Evolutionary conservation across 192 early-diverging fungal genomes (phyloP).

Genomic region (Glomus cerebriforme): DNA sequence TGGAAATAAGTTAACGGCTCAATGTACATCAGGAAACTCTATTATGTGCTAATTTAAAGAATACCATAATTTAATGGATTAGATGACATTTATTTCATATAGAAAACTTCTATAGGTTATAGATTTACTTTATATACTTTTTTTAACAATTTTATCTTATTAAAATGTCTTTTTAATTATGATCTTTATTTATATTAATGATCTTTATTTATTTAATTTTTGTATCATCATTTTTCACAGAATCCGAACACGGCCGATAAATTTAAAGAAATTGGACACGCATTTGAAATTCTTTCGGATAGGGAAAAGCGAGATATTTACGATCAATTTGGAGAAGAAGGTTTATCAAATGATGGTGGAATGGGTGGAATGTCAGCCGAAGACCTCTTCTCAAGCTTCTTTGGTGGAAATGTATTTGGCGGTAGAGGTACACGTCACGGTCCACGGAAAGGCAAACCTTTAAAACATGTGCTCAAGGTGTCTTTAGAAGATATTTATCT

Average conservation of each 20-base stretch:
- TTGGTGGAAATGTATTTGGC: constrained; percentile 85
- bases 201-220: constrained; percentile 1
- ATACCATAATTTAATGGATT: too few species aligned
- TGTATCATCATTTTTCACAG: constrained; percentile 38
- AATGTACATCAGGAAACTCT: neutral
- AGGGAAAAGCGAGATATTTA: constrained; percentile 87
- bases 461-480: constrained; percentile 85
- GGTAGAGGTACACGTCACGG: constrained; percentile 73
- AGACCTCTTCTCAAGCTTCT: constrained; percentile 96
- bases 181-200: too few species aligned
- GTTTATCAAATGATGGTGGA: constrained; percentile 76
- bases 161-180: too few species aligned
- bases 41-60: too few species aligned
- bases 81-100: too few species aligned
- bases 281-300: constrained; percentile 96
- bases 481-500: constrained; percentile 84
- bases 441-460: constrained; percentile 96
- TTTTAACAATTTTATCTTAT: too few species aligned
- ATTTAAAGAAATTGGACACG: constrained; percentile 99
- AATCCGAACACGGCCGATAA: constrained; percentile 86
- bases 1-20: too few species aligned
- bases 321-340: constrained; percentile 95
- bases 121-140: too few species aligned
- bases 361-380: constrained; percentile 78
- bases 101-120: too few species aligned